A percentile compares a stretch with the other conserved stretches of the same genome.
phyloP scores from a whole-genome alignment of 2,329 filamentous ascomycete species.

The Fusarium sp. region DNA sequence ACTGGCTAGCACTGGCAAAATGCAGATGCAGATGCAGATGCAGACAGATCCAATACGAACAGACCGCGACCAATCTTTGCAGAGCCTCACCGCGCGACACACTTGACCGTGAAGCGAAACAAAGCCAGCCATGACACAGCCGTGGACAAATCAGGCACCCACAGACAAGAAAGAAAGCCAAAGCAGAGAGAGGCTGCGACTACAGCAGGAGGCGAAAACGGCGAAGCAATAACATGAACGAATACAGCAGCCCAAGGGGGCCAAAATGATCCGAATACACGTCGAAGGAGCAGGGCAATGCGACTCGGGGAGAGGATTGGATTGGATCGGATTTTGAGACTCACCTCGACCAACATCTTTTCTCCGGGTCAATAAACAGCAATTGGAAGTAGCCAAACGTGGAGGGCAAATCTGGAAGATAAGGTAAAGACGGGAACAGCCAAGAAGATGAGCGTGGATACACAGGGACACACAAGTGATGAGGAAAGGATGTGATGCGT shows the following conservation, averaged over 20 bases:
- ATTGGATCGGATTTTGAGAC: constrained; percentile 31
- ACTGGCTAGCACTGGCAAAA: constrained; percentile 1
- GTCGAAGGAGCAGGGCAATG: constrained; percentile 11
- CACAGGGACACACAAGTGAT: constrained; percentile 11
- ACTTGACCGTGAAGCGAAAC: constrained; percentile 16
- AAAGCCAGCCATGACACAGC: constrained; percentile 1
- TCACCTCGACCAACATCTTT: constrained; percentile 50
- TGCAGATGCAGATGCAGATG: not conserved
- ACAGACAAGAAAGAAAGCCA: not conserved
- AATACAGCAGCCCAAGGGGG: not conserved
- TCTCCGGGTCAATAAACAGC: constrained; percentile 10
- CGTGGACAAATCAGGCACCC: not conserved
- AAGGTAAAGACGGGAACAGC: constrained; percentile 11
- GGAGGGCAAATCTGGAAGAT: constrained; percentile 3
- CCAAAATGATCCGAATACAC: constrained; percentile 11
- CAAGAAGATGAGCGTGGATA: constrained; percentile 21
- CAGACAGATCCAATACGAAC: not conserved
- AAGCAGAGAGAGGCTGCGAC: not conserved
- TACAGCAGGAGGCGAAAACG: not conserved
- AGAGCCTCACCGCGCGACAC: constrained; percentile 24
- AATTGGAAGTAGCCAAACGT: constrained; percentile 9
- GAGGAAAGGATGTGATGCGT: constrained; percentile 14
- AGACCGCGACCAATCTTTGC: constrained; percentile 21
- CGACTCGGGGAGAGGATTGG: not conserved
- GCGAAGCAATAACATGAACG: constrained; percentile 7